Conservation (phyloP, 1,284 basidiomycete species). For the Bjerkandera adusta region DNA sequence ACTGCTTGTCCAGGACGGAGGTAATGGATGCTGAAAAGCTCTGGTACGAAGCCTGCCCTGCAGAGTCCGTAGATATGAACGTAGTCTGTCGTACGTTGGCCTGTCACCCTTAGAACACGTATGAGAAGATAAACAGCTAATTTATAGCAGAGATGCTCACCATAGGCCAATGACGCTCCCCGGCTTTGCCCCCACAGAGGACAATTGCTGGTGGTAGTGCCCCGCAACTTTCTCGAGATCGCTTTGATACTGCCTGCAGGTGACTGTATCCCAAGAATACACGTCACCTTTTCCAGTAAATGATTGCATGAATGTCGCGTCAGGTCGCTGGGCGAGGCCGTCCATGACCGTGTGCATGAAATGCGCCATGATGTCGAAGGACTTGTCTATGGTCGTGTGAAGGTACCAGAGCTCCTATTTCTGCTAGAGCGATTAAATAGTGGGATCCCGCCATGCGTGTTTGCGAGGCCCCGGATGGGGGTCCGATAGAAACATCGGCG, state of each 20-base stretch:
- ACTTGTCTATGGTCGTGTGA: not conserved
- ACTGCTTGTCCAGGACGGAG: slow-evolving; percentile 11
- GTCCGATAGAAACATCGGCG: no score
- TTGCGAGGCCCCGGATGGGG: no score
- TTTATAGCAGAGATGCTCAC: not conserved
- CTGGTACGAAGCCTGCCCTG: slow-evolving; percentile 29
- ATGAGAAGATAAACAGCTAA: no score
- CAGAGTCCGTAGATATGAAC: slow-evolving; percentile 25
- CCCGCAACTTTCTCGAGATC: slow-evolving; percentile 5
- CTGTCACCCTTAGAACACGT: slow-evolving; percentile 32
- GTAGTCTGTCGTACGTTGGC: slow-evolving; percentile 24
- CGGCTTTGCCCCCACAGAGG: not conserved
- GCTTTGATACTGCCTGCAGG: not conserved
- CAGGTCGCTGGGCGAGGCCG: slow-evolving; percentile 1
- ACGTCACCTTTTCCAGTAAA: slow-evolving; percentile 1
- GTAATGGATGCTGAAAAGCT: slow-evolving; percentile 26
- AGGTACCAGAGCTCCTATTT: not conserved
- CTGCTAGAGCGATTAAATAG: no score
- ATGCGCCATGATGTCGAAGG: slow-evolving; percentile 4
- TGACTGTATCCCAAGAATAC: slow-evolving; percentile 6
- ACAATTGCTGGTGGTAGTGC: not conserved
- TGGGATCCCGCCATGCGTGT: no score
- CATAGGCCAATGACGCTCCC: slow-evolving; percentile 7
- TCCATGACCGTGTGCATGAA: slow-evolving; percentile 10
- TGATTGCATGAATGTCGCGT: slow-evolving; percentile 5